Percentiles rank a stretch among this genome's conserved stretches.
Evolutionary conservation across 2,329 filamentous ascomycete species (phyloP).

Genomic region (Fusarium coffeatum): DNA sequence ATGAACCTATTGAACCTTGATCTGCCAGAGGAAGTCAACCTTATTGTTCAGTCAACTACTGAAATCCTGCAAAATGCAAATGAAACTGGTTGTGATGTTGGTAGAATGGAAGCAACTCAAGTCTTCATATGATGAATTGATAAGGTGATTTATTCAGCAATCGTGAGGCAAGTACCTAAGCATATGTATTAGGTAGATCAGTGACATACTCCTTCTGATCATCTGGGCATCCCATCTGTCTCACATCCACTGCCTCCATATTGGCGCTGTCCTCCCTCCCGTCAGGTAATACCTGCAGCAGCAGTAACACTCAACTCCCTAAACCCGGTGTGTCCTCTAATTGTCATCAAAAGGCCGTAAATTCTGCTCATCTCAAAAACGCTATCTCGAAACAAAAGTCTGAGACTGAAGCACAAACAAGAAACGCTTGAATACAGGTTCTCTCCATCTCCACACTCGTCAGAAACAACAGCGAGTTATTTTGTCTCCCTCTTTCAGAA

Average conservation of each 20-base stretch:
- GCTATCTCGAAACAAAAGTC: not conserved
- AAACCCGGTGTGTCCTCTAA: not conserved
- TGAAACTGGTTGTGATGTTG: not conserved
- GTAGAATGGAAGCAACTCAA: not conserved
- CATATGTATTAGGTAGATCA: not conserved
- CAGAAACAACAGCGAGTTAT: not conserved
- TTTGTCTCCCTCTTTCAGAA: not conserved
- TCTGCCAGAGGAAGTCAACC: not conserved
- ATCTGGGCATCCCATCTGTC: not conserved
- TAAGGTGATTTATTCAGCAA: not conserved
- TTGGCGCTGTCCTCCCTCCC: not conserved
- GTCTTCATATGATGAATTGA: not conserved
- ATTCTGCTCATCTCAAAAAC: not conserved
- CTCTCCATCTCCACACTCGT: not conserved
- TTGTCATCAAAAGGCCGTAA: conserved; percentile 14
- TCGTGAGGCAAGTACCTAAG: not conserved
- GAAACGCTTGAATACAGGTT: conserved; percentile 1
- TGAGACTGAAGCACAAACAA: not conserved
- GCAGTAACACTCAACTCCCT: conserved; percentile 6
- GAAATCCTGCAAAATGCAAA: not conserved
- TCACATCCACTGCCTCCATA: not conserved
- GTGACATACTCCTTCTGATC: not conserved
- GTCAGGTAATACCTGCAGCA: not conserved
- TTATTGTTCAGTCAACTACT: not conserved
- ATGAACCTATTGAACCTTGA: not conserved